A percentile compares a stretch with the other conserved stretches of the same genome.
Evolutionary conservation across 2,329 filamentous ascomycete species (phyloP).

Genomic region (Fusarium lateritium): DNA sequence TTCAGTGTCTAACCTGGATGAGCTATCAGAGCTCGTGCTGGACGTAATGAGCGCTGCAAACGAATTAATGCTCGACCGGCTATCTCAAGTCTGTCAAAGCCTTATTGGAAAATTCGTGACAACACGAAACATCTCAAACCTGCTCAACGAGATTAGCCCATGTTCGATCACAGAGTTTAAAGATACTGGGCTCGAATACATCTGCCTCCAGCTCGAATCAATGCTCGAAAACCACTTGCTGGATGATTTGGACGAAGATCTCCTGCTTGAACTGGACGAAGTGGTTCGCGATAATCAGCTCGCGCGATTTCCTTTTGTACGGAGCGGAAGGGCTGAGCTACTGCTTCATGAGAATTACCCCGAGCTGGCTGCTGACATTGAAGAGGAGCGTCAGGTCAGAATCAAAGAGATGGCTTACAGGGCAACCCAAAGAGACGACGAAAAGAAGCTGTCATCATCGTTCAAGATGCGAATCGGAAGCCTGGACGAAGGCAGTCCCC

Average conservation of each 20-base stretch:
- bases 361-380: slow-evolving; percentile 73
- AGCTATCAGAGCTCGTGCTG: slow-evolving; percentile 89
- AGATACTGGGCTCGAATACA: slow-evolving; percentile 88
- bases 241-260: slow-evolving; percentile 85
- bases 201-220: slow-evolving; percentile 90
- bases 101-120: slow-evolving; percentile 88
- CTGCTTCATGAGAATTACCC: slow-evolving; percentile 76
- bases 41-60: slow-evolving; percentile 93
- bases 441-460: slow-evolving; percentile 73
- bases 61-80: slow-evolving; percentile 92
- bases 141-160: slow-evolving; percentile 88
- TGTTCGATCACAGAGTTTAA: slow-evolving; percentile 90
- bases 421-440: slow-evolving; percentile 73
- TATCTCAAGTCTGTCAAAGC: slow-evolving; percentile 91
- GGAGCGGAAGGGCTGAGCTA: slow-evolving; percentile 79
- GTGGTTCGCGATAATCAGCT: slow-evolving; percentile 88
- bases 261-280: slow-evolving; percentile 85
- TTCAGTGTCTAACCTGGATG: slow-evolving; percentile 79
- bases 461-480: slow-evolving; percentile 73
- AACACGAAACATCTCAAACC: slow-evolving; percentile 85
- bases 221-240: slow-evolving; percentile 93
- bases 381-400: slow-evolving; percentile 77
- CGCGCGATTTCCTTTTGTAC: slow-evolving; percentile 80
- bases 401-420: slow-evolving; percentile 84
- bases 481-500: slow-evolving; percentile 71